A percentile compares a stretch with the other conserved stretches of the same genome.
Evolutionary conservation across 2,329 filamentous ascomycete species (phyloP).

Genomic region (Alternaria alternata): DNA sequence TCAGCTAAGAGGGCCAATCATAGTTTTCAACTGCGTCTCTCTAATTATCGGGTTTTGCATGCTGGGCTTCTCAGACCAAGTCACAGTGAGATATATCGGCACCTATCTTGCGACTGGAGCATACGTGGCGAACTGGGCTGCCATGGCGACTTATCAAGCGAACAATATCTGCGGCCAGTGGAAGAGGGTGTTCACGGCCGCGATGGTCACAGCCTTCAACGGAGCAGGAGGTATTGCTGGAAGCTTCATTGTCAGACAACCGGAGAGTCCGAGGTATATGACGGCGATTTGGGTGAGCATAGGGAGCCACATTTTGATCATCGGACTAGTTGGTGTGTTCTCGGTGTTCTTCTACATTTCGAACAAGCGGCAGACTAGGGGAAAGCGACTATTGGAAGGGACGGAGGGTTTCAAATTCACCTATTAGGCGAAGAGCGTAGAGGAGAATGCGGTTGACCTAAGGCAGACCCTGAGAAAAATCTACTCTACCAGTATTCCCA

Average conservation of each 20-base stretch:
- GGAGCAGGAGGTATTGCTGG: conserved; percentile 71
- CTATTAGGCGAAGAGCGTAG: conserved; percentile 39
- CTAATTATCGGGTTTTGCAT: conserved; percentile 71
- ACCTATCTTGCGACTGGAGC: conserved; percentile 72
- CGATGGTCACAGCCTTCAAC: conserved; percentile 67
- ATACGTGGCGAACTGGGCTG: conserved; percentile 75
- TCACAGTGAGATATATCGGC: conserved; percentile 70
- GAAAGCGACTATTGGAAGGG: conserved; percentile 61
- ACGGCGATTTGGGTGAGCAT: conserved; percentile 75
- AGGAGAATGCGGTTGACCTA: background rate
- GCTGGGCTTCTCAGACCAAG: conserved; percentile 68
- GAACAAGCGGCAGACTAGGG: conserved; percentile 60
- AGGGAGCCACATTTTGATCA: conserved; percentile 65
- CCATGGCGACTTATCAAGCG: conserved; percentile 63
- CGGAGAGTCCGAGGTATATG: conserved; percentile 68
- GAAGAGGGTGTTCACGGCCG: conserved; percentile 70
- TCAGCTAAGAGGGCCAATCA: conserved; percentile 68
- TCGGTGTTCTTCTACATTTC: conserved; percentile 62
- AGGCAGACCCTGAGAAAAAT: conserved; percentile 1
- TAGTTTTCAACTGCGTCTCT: conserved; percentile 69
- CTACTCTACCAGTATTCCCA: background rate
- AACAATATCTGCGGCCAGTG: conserved; percentile 64
- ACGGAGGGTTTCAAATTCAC: conserved; percentile 57
- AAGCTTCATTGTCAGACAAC: conserved; percentile 69
- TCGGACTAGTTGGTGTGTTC: conserved; percentile 62